These are phyloP conservation scores for Lichina pygmaea DNA, from an alignment of 495 filamentous ascomycete genomes.

Conservation along the genomic window DNA sequence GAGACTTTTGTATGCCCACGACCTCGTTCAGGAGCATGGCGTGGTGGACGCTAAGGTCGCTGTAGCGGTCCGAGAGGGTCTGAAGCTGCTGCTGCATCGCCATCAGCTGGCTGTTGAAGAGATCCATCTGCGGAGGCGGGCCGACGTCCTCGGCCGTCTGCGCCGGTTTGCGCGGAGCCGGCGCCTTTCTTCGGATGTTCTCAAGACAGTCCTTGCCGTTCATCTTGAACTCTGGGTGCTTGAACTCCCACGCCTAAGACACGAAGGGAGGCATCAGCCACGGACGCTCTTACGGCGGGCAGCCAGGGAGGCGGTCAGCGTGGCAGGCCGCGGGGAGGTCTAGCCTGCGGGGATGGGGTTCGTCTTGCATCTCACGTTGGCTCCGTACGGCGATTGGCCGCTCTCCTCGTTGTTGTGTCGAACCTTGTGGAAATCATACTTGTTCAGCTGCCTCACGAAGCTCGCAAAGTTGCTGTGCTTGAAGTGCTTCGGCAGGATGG, in stretches of 20 bases:
- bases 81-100: conserved; percentile 85
- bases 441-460: conserved; percentile 96
- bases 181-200: conserved; percentile 89
- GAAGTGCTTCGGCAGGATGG: conserved; percentile 92
- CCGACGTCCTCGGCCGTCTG: conserved; percentile 39
- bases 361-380: conserved; percentile 35
- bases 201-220: conserved; percentile 93
- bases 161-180: conserved; percentile 59
- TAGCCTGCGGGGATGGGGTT: not conserved
- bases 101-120: conserved; percentile 63
- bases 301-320: not conserved
- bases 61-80: conserved; percentile 57
- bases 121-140: conserved; percentile 67
- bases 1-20: conserved; percentile 65
- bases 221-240: conserved; percentile 84
- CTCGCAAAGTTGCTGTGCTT: conserved; percentile 99
- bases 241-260: conserved; percentile 81
- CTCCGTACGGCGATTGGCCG: conserved; percentile 70
- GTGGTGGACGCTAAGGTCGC: conserved; percentile 63
- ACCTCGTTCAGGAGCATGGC: conserved; percentile 70
- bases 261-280: not conserved
- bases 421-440: conserved; percentile 99
- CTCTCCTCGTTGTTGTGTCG: conserved; percentile 87
- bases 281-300: not conserved
- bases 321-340: not conserved